These are phyloP conservation scores for Fusarium torulosum DNA, from an alignment of 2,329 filamentous ascomycete genomes.

Conservation along the genomic window DNA sequence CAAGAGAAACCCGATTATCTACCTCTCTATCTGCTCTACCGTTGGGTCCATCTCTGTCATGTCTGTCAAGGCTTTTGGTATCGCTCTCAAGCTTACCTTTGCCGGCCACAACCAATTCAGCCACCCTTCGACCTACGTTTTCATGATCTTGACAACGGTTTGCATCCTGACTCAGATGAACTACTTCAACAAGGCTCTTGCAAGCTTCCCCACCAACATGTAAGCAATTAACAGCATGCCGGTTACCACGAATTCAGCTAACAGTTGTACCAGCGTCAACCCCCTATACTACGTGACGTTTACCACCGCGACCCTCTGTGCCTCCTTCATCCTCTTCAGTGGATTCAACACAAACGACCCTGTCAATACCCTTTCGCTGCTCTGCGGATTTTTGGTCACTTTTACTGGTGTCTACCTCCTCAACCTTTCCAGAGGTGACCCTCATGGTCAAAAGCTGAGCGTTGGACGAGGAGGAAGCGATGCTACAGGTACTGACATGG, in stretches of 20 bases:
- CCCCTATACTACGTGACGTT: slow-evolving; percentile 98
- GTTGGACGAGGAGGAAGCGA: slow-evolving; percentile 74
- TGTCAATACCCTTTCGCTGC: slow-evolving; percentile 90
- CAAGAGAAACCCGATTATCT: slow-evolving; percentile 95
- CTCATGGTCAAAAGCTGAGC: slow-evolving; percentile 78
- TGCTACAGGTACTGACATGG: slow-evolving; percentile 89
- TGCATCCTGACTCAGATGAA: slow-evolving; percentile 99
- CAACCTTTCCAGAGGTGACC: slow-evolving; percentile 93
- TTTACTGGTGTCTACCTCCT: slow-evolving; percentile 96
- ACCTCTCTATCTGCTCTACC: slow-evolving; percentile 96
- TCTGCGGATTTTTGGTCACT: slow-evolving; percentile 93
- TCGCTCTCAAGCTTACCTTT: slow-evolving; percentile 95
- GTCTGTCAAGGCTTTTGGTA: slow-evolving; percentile 98
- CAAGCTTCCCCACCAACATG: slow-evolving; percentile 98
- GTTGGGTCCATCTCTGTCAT: slow-evolving; percentile 98
- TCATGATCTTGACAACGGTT: slow-evolving; percentile 90
- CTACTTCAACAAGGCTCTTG: slow-evolving; percentile 99
- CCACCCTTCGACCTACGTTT: slow-evolving; percentile 96
- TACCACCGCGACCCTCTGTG: slow-evolving; percentile 91
- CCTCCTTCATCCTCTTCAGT: slow-evolving; percentile 94
- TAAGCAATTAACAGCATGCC: slow-evolving; percentile 61
- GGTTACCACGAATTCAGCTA: slow-evolving; percentile 1
- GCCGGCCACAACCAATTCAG: slow-evolving; percentile 94
- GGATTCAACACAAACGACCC: slow-evolving; percentile 96
- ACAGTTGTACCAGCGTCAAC: slow-evolving; percentile 76